Base-by-base conservation (phyloP, 2,329 filamentous ascomycete genomes). In the Simplicillium sp. region DNA sequence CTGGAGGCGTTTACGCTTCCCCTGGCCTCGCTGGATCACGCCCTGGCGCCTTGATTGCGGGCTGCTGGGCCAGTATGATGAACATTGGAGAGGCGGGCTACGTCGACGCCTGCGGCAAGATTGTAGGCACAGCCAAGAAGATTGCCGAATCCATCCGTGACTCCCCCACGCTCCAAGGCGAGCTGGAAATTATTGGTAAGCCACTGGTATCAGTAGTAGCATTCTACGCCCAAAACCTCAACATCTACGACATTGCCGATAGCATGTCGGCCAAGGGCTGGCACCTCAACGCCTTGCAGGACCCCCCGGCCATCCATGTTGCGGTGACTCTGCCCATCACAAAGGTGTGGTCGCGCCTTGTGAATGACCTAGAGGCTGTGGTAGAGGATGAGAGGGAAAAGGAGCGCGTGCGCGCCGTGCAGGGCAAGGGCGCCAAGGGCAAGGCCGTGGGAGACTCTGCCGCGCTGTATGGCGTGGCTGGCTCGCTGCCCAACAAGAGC, bases 231-330 rank as follows among this genome's bases (percentile, higher is more conserved):
- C 74, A 77, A 51, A 82, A 77, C n/a, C 75, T 98, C 34, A 81
- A 96, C 63, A 84, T 94, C 48, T 98, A 98, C 66, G 89, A 95
- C 57, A 79, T 98, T 49, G 87, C 90, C 7, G 92, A 98, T 61
- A 85, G 70, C 50, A 90, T 98, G 83, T 77, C 75, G 11, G 67
- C 66, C 1, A 83, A 82, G 55, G 90, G 92, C 3, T 98, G 92
- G 92, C 92, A 98, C 65, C 71, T 98, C 44, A 98, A 97, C 56
- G 87, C 89, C 3, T 73, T 98, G 47, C 92, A 98, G 65, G 82
- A 79, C 53, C 92, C 92, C 3, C 82, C 92, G 0, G 92, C 88
- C 15, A 87, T 98, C 41, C 92, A 98, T 60, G 79, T 97, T 32
- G 92, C 92, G 11, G 88, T 97, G 32, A 98, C 92, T 1, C 62